Conservation (phyloP, 805 yeast species). For the Metschnikowia arizonensis region DNA sequence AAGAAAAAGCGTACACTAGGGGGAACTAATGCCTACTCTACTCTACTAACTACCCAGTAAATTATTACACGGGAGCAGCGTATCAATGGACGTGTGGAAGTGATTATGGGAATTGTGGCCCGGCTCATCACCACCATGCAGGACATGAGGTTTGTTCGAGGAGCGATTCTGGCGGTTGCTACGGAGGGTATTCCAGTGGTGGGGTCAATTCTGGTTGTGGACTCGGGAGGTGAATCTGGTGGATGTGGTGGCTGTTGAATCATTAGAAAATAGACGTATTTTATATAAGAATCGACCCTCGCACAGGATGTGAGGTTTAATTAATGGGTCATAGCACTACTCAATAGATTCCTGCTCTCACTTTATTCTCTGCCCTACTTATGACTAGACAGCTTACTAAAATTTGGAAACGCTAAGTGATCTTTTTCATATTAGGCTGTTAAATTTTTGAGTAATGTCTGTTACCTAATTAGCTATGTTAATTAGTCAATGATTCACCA, state of each 20-base stretch:
- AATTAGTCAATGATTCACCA: no score
- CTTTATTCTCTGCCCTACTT: no score
- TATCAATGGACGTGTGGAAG: background rate
- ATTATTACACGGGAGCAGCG: background rate
- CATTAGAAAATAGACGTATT: background rate
- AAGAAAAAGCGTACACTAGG: background rate
- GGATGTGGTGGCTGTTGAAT: background rate
- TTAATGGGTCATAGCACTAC: no score
- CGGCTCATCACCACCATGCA: background rate
- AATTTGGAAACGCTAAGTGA: no score
- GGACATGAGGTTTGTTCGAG: background rate
- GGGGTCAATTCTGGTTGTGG: background rate
- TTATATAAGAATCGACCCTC: no score
- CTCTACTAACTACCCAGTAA: background rate
- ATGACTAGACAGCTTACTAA: no score
- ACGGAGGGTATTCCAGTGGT: background rate
- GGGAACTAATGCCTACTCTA: background rate
- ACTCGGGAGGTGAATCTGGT: slow-evolving; percentile 1
- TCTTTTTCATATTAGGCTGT: no score
- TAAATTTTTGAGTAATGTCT: no score
- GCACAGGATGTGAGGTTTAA: no score
- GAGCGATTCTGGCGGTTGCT: background rate
- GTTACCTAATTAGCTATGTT: no score
- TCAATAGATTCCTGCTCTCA: no score
- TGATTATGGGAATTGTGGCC: background rate